Percentiles rank a stretch among this genome's conserved stretches.
Evolutionary conservation across 1,284 basidiomycete species (phyloP).

Genomic region (Leucoagaricus sp.): DNA sequence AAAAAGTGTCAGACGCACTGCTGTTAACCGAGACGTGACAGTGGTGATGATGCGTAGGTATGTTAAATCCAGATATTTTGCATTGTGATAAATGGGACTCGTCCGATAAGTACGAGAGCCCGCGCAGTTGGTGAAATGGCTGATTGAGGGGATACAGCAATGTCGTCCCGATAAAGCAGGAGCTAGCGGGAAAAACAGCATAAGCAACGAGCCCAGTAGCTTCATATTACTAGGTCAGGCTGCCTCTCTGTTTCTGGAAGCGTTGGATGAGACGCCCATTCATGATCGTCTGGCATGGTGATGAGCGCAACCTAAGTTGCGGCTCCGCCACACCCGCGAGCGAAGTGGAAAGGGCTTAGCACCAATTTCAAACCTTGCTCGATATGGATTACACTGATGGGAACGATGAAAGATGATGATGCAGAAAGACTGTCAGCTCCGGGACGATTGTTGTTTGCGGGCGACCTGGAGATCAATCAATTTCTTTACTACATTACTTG

Average conservation of each 20-base stretch:
- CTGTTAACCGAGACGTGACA: conserved; percentile 6
- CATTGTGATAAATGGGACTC: neutral
- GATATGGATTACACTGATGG: neutral
- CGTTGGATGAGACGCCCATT: neutral
- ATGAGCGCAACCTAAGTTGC: neutral
- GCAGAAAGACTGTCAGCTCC: neutral
- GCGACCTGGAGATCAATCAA: neutral
- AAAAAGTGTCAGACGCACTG: neutral
- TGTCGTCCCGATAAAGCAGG: neutral
- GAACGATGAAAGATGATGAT: neutral
- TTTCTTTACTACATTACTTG: neutral
- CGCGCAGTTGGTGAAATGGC: neutral
- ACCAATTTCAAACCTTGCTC: conserved; percentile 3
- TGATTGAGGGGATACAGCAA: neutral
- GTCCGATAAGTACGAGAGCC: too few species aligned
- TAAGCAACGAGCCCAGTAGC: too few species aligned
- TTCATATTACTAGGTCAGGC: neutral
- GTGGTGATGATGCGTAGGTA: conserved; percentile 12
- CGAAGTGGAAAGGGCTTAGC: conserved; percentile 3
- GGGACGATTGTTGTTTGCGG: conserved; percentile 1
- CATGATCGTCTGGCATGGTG: neutral
- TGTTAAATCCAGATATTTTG: neutral
- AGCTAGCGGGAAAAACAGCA: neutral
- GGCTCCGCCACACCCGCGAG: conserved; percentile 3
- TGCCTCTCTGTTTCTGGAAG: neutral